Percentiles rank a stretch among this genome's conserved stretches.
phyloP scores from a whole-genome alignment of 2,329 filamentous ascomycete genomes.

The Graphiopsis chlorocephala region DNA sequence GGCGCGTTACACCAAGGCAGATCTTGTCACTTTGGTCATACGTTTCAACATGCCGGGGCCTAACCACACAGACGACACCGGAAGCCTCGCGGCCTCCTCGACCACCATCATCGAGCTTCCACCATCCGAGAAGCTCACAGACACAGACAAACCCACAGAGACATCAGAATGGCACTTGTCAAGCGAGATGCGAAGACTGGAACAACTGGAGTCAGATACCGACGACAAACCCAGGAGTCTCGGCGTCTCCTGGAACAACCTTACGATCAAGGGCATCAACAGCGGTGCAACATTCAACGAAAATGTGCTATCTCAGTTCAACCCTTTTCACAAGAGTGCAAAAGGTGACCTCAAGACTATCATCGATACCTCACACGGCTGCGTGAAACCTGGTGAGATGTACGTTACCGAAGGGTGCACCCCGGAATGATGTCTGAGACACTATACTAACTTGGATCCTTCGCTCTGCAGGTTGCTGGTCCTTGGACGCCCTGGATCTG shows the following conservation, averaged over 20 bases:
- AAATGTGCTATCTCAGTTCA: conserved; percentile 56
- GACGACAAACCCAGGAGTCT: not conserved
- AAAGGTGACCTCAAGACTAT: conserved; percentile 62
- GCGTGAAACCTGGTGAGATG: conserved; percentile 60
- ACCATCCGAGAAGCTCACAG: not conserved
- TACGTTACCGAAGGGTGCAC: too few species aligned
- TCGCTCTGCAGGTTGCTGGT: too few species aligned
- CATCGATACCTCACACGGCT: conserved; percentile 59
- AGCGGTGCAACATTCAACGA: conserved; percentile 62
- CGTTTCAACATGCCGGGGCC: not conserved
- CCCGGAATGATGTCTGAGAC: too few species aligned
- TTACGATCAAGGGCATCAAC: conserved; percentile 54
- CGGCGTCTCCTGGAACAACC: conserved; percentile 12
- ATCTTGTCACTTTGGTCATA: not conserved
- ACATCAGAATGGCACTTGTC: conserved; percentile 1
- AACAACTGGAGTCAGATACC: conserved; percentile 1
- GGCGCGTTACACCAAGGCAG: not conserved
- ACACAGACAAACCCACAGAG: not conserved
- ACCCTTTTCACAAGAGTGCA: conserved; percentile 42
- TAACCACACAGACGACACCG: not conserved
- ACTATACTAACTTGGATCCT: too few species aligned
- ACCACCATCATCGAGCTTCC: not conserved
- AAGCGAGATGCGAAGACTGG: not conserved
- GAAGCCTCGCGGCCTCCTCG: not conserved
- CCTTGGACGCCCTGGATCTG: conserved; percentile 45